Percentiles rank a stretch among this genome's conserved stretches.
Evolutionary conservation across 768 basidiomycete species (phyloP).

Genomic region (Psilocybe sp.): DNA sequence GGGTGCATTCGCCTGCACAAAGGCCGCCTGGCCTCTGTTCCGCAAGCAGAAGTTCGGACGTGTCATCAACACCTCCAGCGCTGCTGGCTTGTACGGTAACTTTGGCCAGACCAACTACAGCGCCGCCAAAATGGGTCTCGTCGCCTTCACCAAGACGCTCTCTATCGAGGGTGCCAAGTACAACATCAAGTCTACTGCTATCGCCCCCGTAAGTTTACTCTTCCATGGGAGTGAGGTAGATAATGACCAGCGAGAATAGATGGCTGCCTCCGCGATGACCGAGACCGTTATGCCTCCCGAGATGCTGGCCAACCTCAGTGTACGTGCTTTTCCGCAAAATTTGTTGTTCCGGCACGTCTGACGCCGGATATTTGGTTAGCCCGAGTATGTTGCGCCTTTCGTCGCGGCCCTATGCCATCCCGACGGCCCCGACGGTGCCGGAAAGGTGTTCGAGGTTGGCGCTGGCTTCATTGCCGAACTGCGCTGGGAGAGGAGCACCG

Average conservation of each 20-base stretch:
- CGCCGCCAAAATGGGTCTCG: slow-evolving; percentile 95
- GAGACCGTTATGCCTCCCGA: slow-evolving; percentile 94
- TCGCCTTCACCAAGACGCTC: slow-evolving; percentile 90
- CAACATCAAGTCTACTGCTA: slow-evolving; percentile 79
- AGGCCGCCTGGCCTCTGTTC: slow-evolving; percentile 95
- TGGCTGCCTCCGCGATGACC: slow-evolving; percentile 96
- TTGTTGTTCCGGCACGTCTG: not conserved
- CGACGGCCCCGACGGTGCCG: slow-evolving; percentile 74
- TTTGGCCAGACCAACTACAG: slow-evolving; percentile 98
- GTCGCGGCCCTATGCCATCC: slow-evolving; percentile 87
- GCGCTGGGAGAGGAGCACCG: slow-evolving; percentile 90
- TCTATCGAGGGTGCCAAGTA: slow-evolving; percentile 92
- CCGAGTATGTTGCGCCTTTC: slow-evolving; percentile 90
- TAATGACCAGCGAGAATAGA: slow-evolving; percentile 37
- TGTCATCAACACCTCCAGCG: slow-evolving; percentile 91
- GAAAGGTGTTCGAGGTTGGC: slow-evolving; percentile 88
- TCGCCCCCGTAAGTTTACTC: slow-evolving; percentile 72
- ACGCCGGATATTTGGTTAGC: slow-evolving; percentile 42
- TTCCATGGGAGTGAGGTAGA: no score
- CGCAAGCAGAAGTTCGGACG: slow-evolving; percentile 93
- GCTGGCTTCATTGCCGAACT: slow-evolving; percentile 91
- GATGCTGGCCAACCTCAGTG: slow-evolving; percentile 84
- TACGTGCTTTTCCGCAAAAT: slow-evolving; percentile 23
- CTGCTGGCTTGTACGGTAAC: slow-evolving; percentile 95
- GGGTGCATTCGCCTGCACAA: slow-evolving; percentile 88